Conservation (phyloP, 2,329 filamentous ascomycete genomes). For the Colletotrichum sp. region DNA sequence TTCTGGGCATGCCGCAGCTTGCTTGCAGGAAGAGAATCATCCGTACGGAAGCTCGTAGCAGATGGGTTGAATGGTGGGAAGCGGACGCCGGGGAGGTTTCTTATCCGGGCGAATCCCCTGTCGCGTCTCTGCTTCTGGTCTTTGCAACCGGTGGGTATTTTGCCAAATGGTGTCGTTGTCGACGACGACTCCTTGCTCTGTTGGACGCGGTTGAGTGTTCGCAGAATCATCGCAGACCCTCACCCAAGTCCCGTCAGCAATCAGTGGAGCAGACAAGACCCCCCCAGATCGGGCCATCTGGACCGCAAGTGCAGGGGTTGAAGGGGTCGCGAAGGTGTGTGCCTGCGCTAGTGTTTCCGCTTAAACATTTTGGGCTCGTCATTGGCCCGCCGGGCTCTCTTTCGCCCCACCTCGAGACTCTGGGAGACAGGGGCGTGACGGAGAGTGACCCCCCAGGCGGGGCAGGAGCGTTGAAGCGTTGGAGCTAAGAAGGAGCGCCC, state of each 20-base stretch:
- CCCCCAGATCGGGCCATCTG: conserved; percentile 19
- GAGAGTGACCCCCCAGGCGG: not conserved
- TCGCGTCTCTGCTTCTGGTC: not conserved
- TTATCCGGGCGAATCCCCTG: not conserved
- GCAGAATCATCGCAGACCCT: not conserved
- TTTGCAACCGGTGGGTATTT: not conserved
- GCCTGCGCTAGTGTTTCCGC: conserved; percentile 25
- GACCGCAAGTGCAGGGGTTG: not conserved
- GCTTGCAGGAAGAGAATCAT: not conserved
- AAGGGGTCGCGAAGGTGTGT: conserved; percentile 4
- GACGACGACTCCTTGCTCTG: not conserved
- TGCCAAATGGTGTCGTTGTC: not conserved
- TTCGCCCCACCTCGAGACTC: not conserved
- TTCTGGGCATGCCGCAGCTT: not conserved
- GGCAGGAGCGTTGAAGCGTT: conserved; percentile 6
- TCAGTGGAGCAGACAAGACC: not conserved
- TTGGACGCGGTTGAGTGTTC: not conserved
- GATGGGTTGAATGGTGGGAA: not conserved
- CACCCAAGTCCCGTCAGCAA: not conserved
- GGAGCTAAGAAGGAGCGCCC: not conserved
- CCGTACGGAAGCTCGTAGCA: not conserved
- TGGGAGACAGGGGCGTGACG: not conserved
- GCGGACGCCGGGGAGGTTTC: not conserved
- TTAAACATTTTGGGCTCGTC: not conserved
- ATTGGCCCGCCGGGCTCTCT: not conserved